Base-by-base conservation (phyloP, 805 yeast genomes). In the Kluyveromyces aestuarii region DNA sequence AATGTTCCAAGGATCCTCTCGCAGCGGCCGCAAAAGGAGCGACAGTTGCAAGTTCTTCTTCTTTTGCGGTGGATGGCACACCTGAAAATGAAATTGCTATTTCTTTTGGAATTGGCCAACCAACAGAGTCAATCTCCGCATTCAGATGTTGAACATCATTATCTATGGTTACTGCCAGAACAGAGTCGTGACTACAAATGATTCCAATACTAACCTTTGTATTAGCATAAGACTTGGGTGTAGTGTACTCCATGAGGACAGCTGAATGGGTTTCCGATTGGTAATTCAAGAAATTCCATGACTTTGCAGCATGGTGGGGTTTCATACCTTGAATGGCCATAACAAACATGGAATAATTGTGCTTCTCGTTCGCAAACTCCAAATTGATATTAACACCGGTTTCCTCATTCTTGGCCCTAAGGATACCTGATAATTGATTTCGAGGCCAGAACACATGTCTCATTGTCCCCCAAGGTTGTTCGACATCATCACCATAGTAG, bases 251-350 rank as follows among this genome's bases (percentile, higher is more conserved):
- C 96, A 93, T 93, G 55, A 86, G 77, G 16, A 89, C 81, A 10
- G 87, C 95, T 36, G 91, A 74, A 57, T 76, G 73, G 38, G 80
- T 71, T 46, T 80, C 76, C 17, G 93, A 84, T 64, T 87, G 96
- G 76, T 86, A 91, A 69, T 87, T 84, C 53, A 87, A 69, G 65
- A 93, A 93, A 70, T 91, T 93, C 99, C 99, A 93, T 19, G 88
- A 71, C 52, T 95, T 87, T 49, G 99, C 99, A 36, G 97, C 96
- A 69, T 93, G 99, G 68, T 93, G 97, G 8, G 99, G 99, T 69
- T 93, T 93, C 98, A 93, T 90, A 52, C 98, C 98, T 72, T 93
- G 99, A 57, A 88, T 72, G 7, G 99, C 99, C 91, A 87, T 83
- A 47, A 91, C 96, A 63, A 81, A 90, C 95, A 93, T 85, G 45